A percentile compares a stretch with the other conserved stretches of the same genome.
Evolutionary conservation across 805 yeast species (phyloP).

Genomic region (Novakomyces olei): DNA sequence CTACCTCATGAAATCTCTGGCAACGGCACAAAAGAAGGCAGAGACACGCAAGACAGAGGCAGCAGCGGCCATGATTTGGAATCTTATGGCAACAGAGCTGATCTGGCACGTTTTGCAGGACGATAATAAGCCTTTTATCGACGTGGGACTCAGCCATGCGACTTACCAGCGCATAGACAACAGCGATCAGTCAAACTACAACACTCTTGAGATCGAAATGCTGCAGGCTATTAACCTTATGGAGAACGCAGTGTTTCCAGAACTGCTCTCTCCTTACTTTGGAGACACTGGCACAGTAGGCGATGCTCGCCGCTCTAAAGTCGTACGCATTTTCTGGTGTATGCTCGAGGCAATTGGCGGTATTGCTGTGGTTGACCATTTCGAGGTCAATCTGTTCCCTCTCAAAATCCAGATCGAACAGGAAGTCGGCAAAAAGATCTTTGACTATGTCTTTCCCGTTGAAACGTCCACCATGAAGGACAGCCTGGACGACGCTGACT

Average conservation of each 20-base stretch:
- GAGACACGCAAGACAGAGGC: slow-evolving; percentile 12
- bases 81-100: slow-evolving; percentile 44
- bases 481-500: not conserved
- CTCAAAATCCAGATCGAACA: slow-evolving; percentile 54
- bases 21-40: slow-evolving; percentile 17
- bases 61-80: slow-evolving; percentile 32
- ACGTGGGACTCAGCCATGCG: slow-evolving; percentile 41
- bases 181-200: slow-evolving; percentile 43
- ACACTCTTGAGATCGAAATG: slow-evolving; percentile 34
- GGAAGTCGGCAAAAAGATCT: slow-evolving; percentile 36
- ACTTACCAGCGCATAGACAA: slow-evolving; percentile 39
- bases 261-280: slow-evolving; percentile 35
- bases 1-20: slow-evolving; percentile 24
- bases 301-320: slow-evolving; percentile 12
- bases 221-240: slow-evolving; percentile 51
- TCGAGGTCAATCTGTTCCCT: slow-evolving; percentile 41
- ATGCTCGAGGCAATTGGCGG: slow-evolving; percentile 78
- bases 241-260: slow-evolving; percentile 38
- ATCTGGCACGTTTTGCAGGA: slow-evolving; percentile 48
- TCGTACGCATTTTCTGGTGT: slow-evolving; percentile 42
- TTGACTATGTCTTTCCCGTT: slow-evolving; percentile 51
- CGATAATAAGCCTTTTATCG: slow-evolving; percentile 40
- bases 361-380: slow-evolving; percentile 49
- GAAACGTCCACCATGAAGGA: slow-evolving; percentile 10
- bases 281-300: slow-evolving; percentile 12